A percentile compares a stretch with the other conserved stretches of the same genome.
Conservation (phyloP, 371 early-diverging fungal genomes). For the Fennellomyces sp. region DNA sequence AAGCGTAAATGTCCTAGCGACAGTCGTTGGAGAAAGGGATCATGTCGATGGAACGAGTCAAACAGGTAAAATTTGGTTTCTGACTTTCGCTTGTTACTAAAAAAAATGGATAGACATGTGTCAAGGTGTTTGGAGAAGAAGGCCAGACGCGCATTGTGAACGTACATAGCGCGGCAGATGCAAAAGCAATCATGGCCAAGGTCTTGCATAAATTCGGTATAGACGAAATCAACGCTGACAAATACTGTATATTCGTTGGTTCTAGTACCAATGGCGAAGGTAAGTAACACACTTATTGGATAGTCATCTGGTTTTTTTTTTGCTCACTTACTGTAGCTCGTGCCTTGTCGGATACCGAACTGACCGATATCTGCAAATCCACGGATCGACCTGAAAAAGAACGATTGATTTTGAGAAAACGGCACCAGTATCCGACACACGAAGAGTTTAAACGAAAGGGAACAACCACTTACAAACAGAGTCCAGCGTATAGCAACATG, state of each 20-base stretch:
- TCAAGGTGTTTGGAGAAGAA: conserved; percentile 72
- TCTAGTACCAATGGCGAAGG: conserved; percentile 67
- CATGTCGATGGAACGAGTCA: conserved; percentile 70
- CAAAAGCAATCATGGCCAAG: conserved; percentile 59
- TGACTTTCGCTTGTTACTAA: not conserved
- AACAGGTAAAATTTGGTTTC: conserved; percentile 41
- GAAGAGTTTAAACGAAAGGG: conserved; percentile 64
- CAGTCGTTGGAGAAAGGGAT: conserved; percentile 55
- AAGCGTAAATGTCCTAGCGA: conserved; percentile 19
- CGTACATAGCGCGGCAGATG: conserved; percentile 58
- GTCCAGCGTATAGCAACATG: conserved; percentile 8
- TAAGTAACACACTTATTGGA: conserved; percentile 9
- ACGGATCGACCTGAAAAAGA: conserved; percentile 73
- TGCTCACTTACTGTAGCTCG: conserved; percentile 40
- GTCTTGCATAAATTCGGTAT: conserved; percentile 73
- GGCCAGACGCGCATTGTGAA: conserved; percentile 69
- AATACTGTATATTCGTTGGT: conserved; percentile 66
- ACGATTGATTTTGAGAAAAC: conserved; percentile 75
- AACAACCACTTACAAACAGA: conserved; percentile 27
- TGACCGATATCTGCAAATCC: conserved; percentile 72
- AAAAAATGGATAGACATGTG: conserved; percentile 44
- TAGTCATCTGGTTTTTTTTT: not conserved
- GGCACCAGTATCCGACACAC: conserved; percentile 67
- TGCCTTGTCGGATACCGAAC: conserved; percentile 71
- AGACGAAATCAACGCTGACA: conserved; percentile 56